Evolutionary conservation across 2,329 filamentous ascomycete genomes (phyloP).

Genomic region (Fusarium circinatum): DNA sequence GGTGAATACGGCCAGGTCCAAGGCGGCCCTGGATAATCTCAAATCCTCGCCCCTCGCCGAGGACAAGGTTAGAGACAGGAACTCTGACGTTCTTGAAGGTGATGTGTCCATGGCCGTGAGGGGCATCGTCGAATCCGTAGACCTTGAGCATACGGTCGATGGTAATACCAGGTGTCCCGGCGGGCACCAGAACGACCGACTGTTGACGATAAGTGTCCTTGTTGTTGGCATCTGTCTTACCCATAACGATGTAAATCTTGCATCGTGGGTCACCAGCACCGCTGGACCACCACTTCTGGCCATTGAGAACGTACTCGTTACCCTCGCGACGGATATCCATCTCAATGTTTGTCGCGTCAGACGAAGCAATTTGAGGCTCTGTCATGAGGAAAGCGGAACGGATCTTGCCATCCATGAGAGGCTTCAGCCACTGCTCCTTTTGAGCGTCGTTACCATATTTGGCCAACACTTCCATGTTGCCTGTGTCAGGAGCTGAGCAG

Average conservation of each 20-base stretch:
- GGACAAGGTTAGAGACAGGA: constrained; percentile 82
- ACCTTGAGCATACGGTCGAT: constrained; percentile 93
- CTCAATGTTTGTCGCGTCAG: constrained; percentile 93
- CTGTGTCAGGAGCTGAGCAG: constrained; percentile 90
- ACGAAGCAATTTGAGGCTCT: constrained; percentile 87
- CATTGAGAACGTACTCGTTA: constrained; percentile 90
- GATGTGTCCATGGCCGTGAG: constrained; percentile 95
- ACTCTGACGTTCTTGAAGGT: constrained; percentile 91
- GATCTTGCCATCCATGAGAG: constrained; percentile 85
- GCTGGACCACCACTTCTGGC: constrained; percentile 99
- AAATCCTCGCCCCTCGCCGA: constrained; percentile 93
- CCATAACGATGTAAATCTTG: constrained; percentile 95
- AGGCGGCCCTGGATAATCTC: constrained; percentile 98
- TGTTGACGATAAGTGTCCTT: constrained; percentile 86
- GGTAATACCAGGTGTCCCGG: constrained; percentile 84
- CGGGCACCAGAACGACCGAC: constrained; percentile 90
- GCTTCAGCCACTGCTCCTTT: constrained; percentile 84
- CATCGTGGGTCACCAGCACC: constrained; percentile 94
- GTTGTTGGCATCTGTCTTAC: constrained; percentile 84
- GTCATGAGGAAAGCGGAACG: constrained; percentile 95
- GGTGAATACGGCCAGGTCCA: constrained; percentile 95
- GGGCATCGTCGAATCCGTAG: constrained; percentile 98
- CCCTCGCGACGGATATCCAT: constrained; percentile 85
- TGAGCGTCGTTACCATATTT: constrained; percentile 89
- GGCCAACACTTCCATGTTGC: constrained; percentile 94